These are phyloP conservation scores for Cercospora zeina DNA, from an alignment of 2,329 filamentous ascomycete genomes.

Conservation along the genomic window DNA sequence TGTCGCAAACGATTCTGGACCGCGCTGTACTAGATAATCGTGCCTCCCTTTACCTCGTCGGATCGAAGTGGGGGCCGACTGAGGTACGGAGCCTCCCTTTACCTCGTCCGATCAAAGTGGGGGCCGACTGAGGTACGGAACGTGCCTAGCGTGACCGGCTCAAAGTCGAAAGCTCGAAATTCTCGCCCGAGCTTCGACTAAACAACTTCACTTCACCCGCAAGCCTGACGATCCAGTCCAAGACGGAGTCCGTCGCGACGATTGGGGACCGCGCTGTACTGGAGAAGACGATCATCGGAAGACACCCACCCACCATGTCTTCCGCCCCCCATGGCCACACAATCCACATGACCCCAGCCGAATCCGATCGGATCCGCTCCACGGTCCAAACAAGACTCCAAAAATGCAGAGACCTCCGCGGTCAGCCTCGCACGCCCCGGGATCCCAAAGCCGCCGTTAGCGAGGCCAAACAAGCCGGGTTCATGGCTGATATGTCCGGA, in stretches of 20 bases:
- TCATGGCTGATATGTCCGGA: conserved; percentile 25
- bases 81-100: no score
- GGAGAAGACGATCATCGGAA: no score
- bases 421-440: conserved; percentile 12
- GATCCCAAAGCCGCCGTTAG: conserved; percentile 17
- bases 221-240: no score
- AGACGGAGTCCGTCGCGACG: no score
- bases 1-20: no score
- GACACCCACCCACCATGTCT: neutral
- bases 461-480: conserved; percentile 15
- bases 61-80: no score
- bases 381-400: conserved; percentile 18
- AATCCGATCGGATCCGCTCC: conserved; percentile 17
- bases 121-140: neutral
- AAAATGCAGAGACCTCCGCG: conserved; percentile 18
- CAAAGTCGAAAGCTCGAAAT: neutral
- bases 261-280: no score
- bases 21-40: no score
- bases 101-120: no score
- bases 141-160: neutral
- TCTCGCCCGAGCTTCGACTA: neutral
- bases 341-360: conserved; percentile 16
- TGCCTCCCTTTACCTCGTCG: no score
- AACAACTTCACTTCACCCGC: neutral
- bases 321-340: conserved; percentile 9